Conservation (phyloP, 179 eudicot species). For the Carnegiea gigantea region DNA sequence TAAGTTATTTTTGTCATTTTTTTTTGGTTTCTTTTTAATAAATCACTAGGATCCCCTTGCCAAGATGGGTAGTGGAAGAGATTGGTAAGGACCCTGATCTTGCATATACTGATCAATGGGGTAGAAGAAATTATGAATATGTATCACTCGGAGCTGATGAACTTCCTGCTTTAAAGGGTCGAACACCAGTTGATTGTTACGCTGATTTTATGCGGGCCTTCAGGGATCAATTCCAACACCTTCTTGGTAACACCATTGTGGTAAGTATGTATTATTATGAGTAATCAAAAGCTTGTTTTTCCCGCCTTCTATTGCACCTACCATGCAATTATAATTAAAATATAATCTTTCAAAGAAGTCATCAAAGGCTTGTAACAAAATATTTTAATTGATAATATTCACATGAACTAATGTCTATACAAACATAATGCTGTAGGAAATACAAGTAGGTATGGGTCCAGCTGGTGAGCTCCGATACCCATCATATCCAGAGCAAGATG, state of each 20-base stretch:
- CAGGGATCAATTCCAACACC: slow-evolving; percentile 63
- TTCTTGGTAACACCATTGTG: slow-evolving; percentile 89
- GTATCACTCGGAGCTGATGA: slow-evolving; percentile 81
- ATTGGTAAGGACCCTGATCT: slow-evolving; percentile 74
- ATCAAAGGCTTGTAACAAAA: too few species aligned
- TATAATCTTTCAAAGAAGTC: too few species aligned
- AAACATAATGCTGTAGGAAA: slow-evolving; percentile 49
- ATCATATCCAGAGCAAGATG: slow-evolving; percentile 88
- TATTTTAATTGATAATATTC: too few species aligned
- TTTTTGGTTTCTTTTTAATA: background rate
- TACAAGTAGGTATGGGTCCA: slow-evolving; percentile 99
- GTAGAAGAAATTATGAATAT: slow-evolving; percentile 86
- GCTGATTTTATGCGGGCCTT: slow-evolving; percentile 89
- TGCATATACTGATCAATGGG: slow-evolving; percentile 97
- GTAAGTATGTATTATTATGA: slow-evolving; percentile 33
- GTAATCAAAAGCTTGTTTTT: background rate
- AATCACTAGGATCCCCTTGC: slow-evolving; percentile 71
- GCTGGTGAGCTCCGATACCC: slow-evolving; percentile 99
- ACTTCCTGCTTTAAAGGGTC: slow-evolving; percentile 79
- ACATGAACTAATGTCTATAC: too few species aligned
- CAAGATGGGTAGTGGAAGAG: slow-evolving; percentile 93
- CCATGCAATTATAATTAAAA: too few species aligned
- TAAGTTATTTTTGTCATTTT: background rate
- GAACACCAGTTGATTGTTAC: slow-evolving; percentile 86
- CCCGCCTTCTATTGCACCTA: too few species aligned